A percentile compares a stretch with the other conserved stretches of the same genome.
phyloP scores from a whole-genome alignment of 2,329 filamentous ascomycete species.

The Ophiostoma sp. region DNA sequence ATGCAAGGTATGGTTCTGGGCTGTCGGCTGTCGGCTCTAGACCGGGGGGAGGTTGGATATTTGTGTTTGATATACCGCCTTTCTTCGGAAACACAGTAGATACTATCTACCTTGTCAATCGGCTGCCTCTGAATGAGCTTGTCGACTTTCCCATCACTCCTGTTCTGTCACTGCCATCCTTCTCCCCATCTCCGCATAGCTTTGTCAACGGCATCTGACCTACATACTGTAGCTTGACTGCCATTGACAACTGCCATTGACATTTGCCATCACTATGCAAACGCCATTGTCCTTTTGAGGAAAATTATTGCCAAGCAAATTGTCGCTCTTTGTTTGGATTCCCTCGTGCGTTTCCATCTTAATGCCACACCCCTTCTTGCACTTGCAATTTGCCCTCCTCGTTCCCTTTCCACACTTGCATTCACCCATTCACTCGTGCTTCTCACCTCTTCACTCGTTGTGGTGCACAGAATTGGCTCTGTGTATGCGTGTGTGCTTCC shows the following conservation, averaged over 20 bases:
- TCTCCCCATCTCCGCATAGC: not conserved
- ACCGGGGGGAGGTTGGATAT: not conserved
- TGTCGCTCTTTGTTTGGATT: not conserved
- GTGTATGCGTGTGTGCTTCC: slow-evolving; percentile 1
- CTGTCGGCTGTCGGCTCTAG: not conserved
- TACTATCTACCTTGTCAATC: no score
- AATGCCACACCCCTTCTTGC: not conserved
- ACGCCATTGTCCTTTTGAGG: not conserved
- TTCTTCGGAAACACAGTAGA: no score
- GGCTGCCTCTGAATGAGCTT: not conserved
- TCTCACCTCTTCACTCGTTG: not conserved
- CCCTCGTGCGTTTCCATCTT: not conserved
- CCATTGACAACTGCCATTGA: not conserved
- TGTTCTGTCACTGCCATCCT: not conserved
- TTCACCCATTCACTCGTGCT: not conserved
- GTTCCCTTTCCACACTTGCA: not conserved
- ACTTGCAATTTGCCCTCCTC: not conserved
- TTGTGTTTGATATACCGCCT: not conserved
- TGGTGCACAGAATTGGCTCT: not conserved
- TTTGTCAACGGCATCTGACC: not conserved
- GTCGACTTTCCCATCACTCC: not conserved
- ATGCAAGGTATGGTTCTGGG: not conserved
- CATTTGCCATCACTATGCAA: not conserved
- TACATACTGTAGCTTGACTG: not conserved
- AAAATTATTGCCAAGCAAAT: not conserved